Base-by-base conservation (phyloP, 2,329 filamentous ascomycete genomes). In the Talaromyces pinophilus region DNA sequence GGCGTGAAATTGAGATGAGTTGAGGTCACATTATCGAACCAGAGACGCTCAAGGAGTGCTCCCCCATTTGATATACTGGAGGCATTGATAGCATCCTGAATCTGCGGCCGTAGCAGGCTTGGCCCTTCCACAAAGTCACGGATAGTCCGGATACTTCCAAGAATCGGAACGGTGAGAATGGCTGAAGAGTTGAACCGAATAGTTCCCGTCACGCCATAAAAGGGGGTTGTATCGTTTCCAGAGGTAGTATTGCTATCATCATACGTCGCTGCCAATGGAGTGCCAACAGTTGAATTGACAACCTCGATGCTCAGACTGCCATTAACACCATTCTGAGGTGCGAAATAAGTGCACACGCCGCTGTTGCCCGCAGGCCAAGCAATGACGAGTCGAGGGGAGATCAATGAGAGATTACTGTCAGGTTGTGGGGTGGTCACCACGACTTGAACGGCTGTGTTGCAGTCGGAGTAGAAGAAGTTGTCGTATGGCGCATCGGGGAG, bases 341-440 rank as follows among this genome's bases (percentile, higher is more conserved):
- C 76, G 69, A 90, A 90, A 70, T 84, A 88, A 0, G 83, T 78
- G 4, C 82, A 83, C 30, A 85, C 79, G 0, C 88, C 88, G 62
- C 87, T 89, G 70, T 90, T 87, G 1, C 88, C 88, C 8, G 87
- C 85, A 7, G 88, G 87, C 87, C 87, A 90, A 8, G 87, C 88
- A 78, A 86, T 75, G 11, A 88, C 79, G 25, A 90, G 74, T n/a
- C 87, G 80, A 8, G 87, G 87, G 0, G 82, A 80, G 67, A 88
- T 85, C 40, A 86, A 77, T 1, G 78, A 82, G 1, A 88, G 76
- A 69, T 88, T 82, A 65, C 83, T 87, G 17, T 82, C 79, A 1
- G 80, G 71, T 0, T 83, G 74, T 15, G 87, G 87, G 67, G 81
- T 88, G 0, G 87, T 89, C 0, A 90, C 77, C 0, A 90, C 83